A percentile compares a stretch with the other conserved stretches of the same genome.
Evolutionary conservation across 768 basidiomycete genomes (phyloP).

Genomic region (Suillus tomentosus): DNA sequence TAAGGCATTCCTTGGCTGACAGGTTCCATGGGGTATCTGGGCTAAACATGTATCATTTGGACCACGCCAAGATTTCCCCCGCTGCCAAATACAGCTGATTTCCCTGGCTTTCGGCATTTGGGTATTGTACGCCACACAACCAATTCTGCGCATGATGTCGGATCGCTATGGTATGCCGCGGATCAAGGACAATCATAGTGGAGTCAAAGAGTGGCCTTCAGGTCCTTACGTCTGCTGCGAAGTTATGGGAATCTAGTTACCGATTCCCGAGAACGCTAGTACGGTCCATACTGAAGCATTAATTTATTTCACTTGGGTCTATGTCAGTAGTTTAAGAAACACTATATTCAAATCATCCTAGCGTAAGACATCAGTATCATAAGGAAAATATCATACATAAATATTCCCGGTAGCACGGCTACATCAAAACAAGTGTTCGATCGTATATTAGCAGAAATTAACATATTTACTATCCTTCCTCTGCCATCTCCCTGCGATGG

Average conservation of each 20-base stretch:
- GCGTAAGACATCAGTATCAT: slow-evolving; percentile 9
- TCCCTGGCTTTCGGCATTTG: slow-evolving; percentile 39
- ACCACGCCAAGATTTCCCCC: slow-evolving; percentile 44
- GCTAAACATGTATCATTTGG: slow-evolving; percentile 55
- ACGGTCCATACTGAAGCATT: slow-evolving; percentile 17
- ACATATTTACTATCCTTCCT: slow-evolving; percentile 36
- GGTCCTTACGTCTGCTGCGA: slow-evolving; percentile 30
- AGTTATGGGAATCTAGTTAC: slow-evolving; percentile 21
- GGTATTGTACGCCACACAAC: slow-evolving; percentile 43
- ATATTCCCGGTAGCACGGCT: slow-evolving; percentile 26
- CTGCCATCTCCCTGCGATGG: slow-evolving; percentile 46
- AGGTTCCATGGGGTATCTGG: slow-evolving; percentile 42
- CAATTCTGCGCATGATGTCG: slow-evolving; percentile 41
- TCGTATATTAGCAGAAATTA: slow-evolving; percentile 24
- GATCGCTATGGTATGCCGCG: slow-evolving; percentile 36
- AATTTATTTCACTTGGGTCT: background rate
- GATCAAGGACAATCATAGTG: slow-evolving; percentile 30
- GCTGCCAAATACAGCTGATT: slow-evolving; percentile 41
- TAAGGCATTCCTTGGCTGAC: slow-evolving; percentile 1
- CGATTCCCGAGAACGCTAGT: slow-evolving; percentile 16
- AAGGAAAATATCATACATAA: slow-evolving; percentile 33
- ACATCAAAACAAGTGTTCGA: slow-evolving; percentile 11
- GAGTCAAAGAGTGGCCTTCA: slow-evolving; percentile 33
- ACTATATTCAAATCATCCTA: slow-evolving; percentile 17
- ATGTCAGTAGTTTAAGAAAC: background rate